Percentiles rank a stretch among this genome's conserved stretches.
Conservation (phyloP, 2,329 filamentous ascomycete species). For the Fusarium nelsonii region DNA sequence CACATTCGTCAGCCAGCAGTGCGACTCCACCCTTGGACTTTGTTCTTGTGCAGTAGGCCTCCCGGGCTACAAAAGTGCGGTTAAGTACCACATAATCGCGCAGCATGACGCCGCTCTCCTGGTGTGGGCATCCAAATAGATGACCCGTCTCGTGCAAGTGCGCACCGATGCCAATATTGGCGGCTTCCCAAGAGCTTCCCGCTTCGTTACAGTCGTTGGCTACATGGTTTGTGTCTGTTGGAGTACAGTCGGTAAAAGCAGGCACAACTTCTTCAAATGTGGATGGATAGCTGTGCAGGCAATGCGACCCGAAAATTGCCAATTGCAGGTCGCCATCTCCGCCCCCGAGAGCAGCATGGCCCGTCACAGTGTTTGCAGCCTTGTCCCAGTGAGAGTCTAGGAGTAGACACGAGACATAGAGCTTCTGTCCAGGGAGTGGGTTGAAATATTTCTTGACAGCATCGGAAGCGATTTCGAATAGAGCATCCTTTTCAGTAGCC, state of each 20-base stretch:
- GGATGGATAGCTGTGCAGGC: constrained; percentile 89
- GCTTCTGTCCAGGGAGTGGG: constrained; percentile 79
- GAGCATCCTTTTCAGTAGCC: constrained; percentile 76
- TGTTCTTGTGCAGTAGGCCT: constrained; percentile 88
- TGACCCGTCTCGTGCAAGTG: constrained; percentile 94
- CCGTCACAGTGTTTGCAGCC: constrained; percentile 74
- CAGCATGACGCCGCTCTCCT: constrained; percentile 92
- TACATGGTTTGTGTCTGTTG: constrained; percentile 82
- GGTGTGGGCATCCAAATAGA: constrained; percentile 89
- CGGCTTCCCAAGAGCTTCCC: constrained; percentile 95
- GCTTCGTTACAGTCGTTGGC: constrained; percentile 89
- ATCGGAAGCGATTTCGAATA: constrained; percentile 82
- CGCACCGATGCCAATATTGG: constrained; percentile 91
- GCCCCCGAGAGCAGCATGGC: constrained; percentile 87
- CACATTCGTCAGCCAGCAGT: constrained; percentile 83
- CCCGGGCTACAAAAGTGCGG: constrained; percentile 82
- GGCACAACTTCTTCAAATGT: constrained; percentile 90
- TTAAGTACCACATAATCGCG: constrained; percentile 88
- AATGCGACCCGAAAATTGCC: constrained; percentile 92
- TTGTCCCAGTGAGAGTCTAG: constrained; percentile 92
- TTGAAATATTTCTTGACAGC: constrained; percentile 84
- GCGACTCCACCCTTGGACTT: constrained; percentile 84
- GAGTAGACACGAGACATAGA: constrained; percentile 88
- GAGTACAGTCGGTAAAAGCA: constrained; percentile 90
- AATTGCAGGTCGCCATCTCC: constrained; percentile 79